phyloP scores from a whole-genome alignment of 441 rosid species.

The Pelargonium cotyledonis region DNA sequence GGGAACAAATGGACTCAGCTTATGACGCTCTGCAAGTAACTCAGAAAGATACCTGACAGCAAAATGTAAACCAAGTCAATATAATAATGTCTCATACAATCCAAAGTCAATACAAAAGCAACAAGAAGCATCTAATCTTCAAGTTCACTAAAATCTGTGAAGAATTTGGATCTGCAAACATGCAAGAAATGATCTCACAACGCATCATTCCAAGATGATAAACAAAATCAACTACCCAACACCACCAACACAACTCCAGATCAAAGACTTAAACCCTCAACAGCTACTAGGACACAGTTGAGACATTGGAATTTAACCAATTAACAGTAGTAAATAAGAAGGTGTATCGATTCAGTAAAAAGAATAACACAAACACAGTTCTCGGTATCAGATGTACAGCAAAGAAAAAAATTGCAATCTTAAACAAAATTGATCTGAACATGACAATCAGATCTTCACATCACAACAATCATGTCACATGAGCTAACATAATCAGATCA shows the following conservation, averaged over 20 bases:
- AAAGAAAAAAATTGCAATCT: neutral
- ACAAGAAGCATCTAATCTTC: neutral
- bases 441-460: neutral
- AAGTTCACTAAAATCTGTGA: neutral
- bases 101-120: neutral
- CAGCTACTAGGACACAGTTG: too few relatives aligned
- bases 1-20: slow-evolving; percentile 67
- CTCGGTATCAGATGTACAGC: neutral
- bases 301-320: neutral
- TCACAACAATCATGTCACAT: neutral
- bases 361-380: neutral
- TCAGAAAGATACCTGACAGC: slow-evolving; percentile 66
- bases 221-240: neutral
- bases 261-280: too few relatives aligned
- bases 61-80: slow-evolving; percentile 1
- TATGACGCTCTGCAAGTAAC: slow-evolving; percentile 67
- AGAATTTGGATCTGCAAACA: neutral
- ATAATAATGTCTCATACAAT: neutral
- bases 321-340: too few relatives aligned
- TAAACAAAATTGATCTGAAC: neutral
- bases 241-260: neutral
- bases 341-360: neutral
- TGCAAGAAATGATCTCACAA: neutral
- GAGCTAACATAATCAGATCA: neutral
- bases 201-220: too few relatives aligned